phyloP scores from a whole-genome alignment of 2,329 filamentous ascomycete species.

The Pyrenochaeta sp. region DNA sequence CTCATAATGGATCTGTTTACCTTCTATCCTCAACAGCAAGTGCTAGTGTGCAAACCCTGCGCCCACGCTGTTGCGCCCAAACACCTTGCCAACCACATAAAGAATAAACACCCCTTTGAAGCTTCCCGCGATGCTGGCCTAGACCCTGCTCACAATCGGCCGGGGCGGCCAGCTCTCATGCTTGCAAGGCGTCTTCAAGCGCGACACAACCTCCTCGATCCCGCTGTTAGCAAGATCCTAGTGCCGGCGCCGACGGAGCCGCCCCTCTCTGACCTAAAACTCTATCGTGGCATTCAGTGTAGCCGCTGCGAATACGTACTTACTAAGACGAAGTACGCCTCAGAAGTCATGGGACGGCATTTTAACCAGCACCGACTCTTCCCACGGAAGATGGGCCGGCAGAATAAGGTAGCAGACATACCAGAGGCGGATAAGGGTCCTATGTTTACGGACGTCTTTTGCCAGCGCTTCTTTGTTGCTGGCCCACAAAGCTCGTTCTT shows the following conservation, averaged over 20 bases:
- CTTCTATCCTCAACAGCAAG: conserved; percentile 1
- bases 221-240: neutral
- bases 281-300: conserved; percentile 6
- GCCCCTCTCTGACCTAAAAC: conserved; percentile 8
- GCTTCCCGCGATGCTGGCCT: conserved; percentile 1
- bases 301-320: conserved; percentile 3
- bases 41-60: conserved; percentile 7
- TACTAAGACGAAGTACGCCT: neutral
- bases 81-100: conserved; percentile 3
- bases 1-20: conserved; percentile 5
- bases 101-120: neutral
- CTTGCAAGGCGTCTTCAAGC: conserved; percentile 1
- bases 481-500: conserved; percentile 4
- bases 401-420: neutral
- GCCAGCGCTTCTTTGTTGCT: conserved; percentile 3
- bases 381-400: conserved; percentile 1
- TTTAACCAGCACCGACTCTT: conserved; percentile 7
- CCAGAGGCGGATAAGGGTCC: neutral
- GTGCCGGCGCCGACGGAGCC: neutral
- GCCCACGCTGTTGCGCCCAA: conserved; percentile 2
- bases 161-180: neutral
- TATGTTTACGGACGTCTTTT: conserved; percentile 2
- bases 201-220: conserved; percentile 6
- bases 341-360: neutral
- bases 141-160: neutral